Conservation (phyloP, 2,329 filamentous ascomycete species). For the Lachnellula willkommii region DNA sequence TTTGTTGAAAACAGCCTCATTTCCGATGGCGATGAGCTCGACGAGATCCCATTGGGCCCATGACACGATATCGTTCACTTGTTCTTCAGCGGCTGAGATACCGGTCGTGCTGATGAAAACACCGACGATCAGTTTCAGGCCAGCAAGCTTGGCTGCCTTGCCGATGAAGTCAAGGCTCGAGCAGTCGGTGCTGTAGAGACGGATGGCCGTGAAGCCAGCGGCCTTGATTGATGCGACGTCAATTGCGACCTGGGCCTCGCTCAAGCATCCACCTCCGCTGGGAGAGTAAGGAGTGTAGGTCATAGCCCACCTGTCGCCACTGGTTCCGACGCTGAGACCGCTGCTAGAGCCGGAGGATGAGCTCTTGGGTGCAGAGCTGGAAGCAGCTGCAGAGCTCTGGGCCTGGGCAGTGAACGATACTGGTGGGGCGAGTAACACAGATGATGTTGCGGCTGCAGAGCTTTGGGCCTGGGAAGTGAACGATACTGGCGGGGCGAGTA, state of each 20-base stretch:
- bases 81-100: conserved; percentile 53
- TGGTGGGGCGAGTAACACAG: conserved; percentile 3
- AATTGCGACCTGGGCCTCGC: conserved; percentile 45
- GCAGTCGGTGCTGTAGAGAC: conserved; percentile 92
- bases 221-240: conserved; percentile 59
- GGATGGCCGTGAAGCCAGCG: conserved; percentile 65
- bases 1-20: conserved; percentile 80
- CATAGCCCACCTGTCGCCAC: conserved; percentile 56
- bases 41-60: conserved; percentile 72
- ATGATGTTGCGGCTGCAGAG: not conserved
- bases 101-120: conserved; percentile 70
- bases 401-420: conserved; percentile 54
- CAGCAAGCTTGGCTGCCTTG: conserved; percentile 57
- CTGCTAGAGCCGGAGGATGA: conserved; percentile 28
- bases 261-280: conserved; percentile 58
- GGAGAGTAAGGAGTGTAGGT: conserved; percentile 73
- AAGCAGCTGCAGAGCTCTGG: conserved; percentile 27
- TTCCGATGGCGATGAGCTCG: conserved; percentile 78
- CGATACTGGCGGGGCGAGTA: no score
- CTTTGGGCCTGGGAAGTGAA: no score
- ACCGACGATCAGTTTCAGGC: conserved; percentile 77
- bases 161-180: conserved; percentile 72
- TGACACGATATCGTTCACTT: conserved; percentile 65
- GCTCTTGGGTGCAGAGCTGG: conserved; percentile 5
- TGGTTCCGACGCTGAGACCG: conserved; percentile 15